phyloP scores from a whole-genome alignment of 2,329 filamentous ascomycete genomes.

The Leptographium lundbergii region DNA sequence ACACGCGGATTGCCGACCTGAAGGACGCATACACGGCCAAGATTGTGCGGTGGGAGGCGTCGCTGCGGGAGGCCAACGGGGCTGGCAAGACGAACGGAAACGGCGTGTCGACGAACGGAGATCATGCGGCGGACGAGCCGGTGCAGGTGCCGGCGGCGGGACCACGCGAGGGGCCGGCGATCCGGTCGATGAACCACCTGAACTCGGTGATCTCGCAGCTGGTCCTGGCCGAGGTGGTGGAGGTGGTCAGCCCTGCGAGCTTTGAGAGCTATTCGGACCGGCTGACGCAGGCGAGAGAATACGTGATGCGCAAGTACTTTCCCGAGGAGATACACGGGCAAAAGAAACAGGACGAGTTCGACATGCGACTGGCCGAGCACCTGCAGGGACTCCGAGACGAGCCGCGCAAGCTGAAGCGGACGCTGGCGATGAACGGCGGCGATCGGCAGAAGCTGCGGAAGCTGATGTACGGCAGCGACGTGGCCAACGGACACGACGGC shows the following conservation, averaged over 20 bases:
- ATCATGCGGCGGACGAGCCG: background rate
- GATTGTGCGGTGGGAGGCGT: constrained; percentile 16
- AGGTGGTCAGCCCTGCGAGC: constrained; percentile 44
- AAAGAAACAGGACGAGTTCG: constrained; percentile 54
- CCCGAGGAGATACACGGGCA: constrained; percentile 42
- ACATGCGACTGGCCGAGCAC: constrained; percentile 39
- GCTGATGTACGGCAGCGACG: constrained; percentile 37
- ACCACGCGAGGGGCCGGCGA: constrained; percentile 16
- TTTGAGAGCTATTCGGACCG: constrained; percentile 51
- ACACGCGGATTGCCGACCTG: constrained; percentile 60
- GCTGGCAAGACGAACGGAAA: background rate
- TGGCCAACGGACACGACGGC: constrained; percentile 25
- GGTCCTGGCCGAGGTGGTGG: constrained; percentile 54
- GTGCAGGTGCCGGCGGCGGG: background rate
- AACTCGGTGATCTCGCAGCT: constrained; percentile 39
- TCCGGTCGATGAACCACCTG: constrained; percentile 34
- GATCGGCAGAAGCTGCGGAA: constrained; percentile 39
- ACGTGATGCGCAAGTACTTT: constrained; percentile 42
- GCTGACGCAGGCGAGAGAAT: constrained; percentile 47
- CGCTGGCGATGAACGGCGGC: constrained; percentile 30
- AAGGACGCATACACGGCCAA: constrained; percentile 43
- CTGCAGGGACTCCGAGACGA: constrained; percentile 42
- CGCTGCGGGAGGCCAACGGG: background rate
- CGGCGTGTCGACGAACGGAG: background rate
- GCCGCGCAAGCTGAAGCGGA: constrained; percentile 36